Evolutionary conservation across 2,329 filamentous ascomycete genomes (phyloP).

Genomic region (Teratosphaeriaceae sp.): DNA sequence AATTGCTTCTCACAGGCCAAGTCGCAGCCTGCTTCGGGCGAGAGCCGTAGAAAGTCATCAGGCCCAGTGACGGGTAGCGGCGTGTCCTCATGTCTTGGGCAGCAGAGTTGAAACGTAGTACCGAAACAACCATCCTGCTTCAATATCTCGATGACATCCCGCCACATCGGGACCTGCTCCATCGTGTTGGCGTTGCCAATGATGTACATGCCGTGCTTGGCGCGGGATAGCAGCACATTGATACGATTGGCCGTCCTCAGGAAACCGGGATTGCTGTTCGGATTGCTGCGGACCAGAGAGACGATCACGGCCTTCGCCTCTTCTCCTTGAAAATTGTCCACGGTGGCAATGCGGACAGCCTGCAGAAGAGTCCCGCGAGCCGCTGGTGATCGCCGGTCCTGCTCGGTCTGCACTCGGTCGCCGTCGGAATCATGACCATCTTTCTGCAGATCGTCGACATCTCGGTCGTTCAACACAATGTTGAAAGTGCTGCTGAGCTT

Average conservation of each 20-base stretch:
- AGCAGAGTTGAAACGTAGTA: constrained; percentile 46
- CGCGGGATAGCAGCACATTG: constrained; percentile 62
- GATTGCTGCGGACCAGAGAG: constrained; percentile 65
- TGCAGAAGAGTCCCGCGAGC: constrained; percentile 36
- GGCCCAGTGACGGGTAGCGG: constrained; percentile 46
- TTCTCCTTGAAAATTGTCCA: constrained; percentile 69
- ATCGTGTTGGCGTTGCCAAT: constrained; percentile 61
- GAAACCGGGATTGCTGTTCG: constrained; percentile 53
- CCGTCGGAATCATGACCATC: constrained; percentile 13
- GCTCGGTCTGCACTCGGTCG: neutral
- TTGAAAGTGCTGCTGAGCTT: constrained; percentile 46
- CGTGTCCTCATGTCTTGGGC: constrained; percentile 53
- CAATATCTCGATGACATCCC: constrained; percentile 50
- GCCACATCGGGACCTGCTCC: constrained; percentile 56
- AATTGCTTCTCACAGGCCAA: constrained; percentile 42
- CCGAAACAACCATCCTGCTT: constrained; percentile 43
- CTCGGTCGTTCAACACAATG: constrained; percentile 58
- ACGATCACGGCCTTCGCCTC: constrained; percentile 66
- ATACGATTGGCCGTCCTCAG: constrained; percentile 60
- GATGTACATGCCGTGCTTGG: constrained; percentile 64
- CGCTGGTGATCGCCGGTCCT: neutral
- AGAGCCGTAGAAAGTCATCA: constrained; percentile 50
- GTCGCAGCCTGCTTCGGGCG: constrained; percentile 57
- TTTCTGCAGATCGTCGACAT: constrained; percentile 47
- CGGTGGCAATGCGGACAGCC: constrained; percentile 53